These are phyloP conservation scores for Leishmania lainsoni DNA, from an alignment of 208 protist species.

Conservation along the genomic window DNA sequence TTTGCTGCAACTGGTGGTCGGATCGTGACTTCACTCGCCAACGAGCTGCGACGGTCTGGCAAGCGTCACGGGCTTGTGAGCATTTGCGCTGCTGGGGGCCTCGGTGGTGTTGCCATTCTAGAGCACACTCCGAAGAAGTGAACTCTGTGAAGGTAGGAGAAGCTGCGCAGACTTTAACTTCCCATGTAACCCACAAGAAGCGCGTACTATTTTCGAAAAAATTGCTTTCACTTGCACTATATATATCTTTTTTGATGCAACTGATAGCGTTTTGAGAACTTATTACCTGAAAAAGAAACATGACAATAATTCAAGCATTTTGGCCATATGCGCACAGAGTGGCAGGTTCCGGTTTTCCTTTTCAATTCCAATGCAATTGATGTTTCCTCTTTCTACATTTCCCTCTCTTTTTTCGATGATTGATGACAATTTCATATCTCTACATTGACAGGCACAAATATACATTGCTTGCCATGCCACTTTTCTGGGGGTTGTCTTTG, in stretches of 20 bases:
- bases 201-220: neutral
- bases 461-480: neutral
- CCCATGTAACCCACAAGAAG: neutral
- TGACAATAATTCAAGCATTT: neutral
- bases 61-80: constrained; percentile 82
- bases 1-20: constrained; percentile 89
- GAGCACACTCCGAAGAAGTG: constrained; percentile 60
- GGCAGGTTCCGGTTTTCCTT: neutral
- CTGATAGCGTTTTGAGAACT: neutral
- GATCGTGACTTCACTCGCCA: constrained; percentile 73
- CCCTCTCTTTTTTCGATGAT: neutral
- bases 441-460: neutral
- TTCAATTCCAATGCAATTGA: neutral
- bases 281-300: neutral
- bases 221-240: neutral
- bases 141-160: neutral
- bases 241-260: neutral
- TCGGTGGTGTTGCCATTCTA: constrained; percentile 74
- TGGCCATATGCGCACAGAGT: neutral
- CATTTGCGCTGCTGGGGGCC: constrained; percentile 89
- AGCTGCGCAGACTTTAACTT: neutral
- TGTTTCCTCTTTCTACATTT: neutral
- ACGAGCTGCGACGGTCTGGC: constrained; percentile 77
- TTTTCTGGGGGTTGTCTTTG: neutral
- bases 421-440: neutral